A percentile compares a stretch with the other conserved stretches of the same genome.
Evolutionary conservation across 2,329 filamentous ascomycete genomes (phyloP).

Genomic region (Tolypocladium paradoxum): DNA sequence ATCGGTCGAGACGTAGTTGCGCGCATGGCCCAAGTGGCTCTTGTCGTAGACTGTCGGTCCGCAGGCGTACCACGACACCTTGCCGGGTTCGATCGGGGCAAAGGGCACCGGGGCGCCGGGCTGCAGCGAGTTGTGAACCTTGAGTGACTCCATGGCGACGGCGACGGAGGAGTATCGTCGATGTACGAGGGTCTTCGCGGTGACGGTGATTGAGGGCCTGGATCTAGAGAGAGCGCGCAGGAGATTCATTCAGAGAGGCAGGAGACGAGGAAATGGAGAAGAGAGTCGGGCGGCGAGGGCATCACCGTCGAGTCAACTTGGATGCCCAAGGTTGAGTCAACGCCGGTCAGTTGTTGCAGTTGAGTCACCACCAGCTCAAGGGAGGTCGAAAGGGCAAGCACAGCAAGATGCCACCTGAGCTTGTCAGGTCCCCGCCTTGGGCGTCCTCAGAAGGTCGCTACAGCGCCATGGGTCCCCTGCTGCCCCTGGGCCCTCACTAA

Average conservation of each 20-base stretch:
- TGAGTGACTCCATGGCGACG: constrained; percentile 45
- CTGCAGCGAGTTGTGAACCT: constrained; percentile 70
- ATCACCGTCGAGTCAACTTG: constrained; percentile 3
- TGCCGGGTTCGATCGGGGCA: constrained; percentile 57
- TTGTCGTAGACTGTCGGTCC: constrained; percentile 81
- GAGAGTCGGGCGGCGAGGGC: constrained; percentile 8
- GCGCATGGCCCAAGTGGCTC: constrained; percentile 70
- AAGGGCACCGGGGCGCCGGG: constrained; percentile 64
- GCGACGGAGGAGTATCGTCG: constrained; percentile 24
- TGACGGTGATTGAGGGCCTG: constrained; percentile 15
- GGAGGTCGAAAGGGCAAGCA: background rate
- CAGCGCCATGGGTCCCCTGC: background rate
- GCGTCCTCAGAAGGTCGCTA: background rate
- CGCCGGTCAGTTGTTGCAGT: background rate
- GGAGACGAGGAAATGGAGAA: constrained; percentile 3
- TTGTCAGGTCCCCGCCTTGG: background rate
- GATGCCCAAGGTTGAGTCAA: background rate
- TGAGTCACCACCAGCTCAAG: constrained; percentile 6
- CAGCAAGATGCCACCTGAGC: background rate
- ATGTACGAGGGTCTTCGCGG: constrained; percentile 15
- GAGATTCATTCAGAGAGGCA: constrained; percentile 23
- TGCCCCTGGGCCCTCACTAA: background rate
- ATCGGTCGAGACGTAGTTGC: constrained; percentile 86
- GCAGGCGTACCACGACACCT: constrained; percentile 80
- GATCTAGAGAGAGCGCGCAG: constrained; percentile 19